Conservation (phyloP, 768 basidiomycete genomes). For the Rhizopogon vesiculosus region DNA sequence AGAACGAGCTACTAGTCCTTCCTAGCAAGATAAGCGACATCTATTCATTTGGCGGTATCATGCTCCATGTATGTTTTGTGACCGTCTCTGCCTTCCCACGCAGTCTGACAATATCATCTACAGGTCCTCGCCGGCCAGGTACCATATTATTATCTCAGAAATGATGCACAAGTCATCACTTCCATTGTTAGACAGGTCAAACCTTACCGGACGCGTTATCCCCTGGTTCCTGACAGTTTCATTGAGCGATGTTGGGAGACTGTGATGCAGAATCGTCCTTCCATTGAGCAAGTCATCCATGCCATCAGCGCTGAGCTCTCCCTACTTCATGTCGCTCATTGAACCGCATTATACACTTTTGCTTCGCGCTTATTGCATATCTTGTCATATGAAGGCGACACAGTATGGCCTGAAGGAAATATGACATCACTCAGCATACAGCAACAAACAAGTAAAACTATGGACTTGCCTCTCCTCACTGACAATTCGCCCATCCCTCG, state of each 20-base stretch:
- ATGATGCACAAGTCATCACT: slow-evolving; percentile 10
- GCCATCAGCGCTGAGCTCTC: no score
- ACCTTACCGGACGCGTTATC: slow-evolving; percentile 10
- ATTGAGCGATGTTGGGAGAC: slow-evolving; percentile 24
- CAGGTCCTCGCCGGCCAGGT: slow-evolving; percentile 8
- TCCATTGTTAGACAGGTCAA: slow-evolving; percentile 6
- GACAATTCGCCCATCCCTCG: no score
- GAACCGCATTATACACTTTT: no score
- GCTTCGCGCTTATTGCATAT: no score
- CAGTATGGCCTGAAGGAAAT: no score
- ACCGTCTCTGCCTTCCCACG: slow-evolving; percentile 7
- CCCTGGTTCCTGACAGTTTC: slow-evolving; percentile 11
- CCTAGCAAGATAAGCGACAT: slow-evolving; percentile 28
- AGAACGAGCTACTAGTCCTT: background rate
- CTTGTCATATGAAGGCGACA: no score
- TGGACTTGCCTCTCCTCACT: no score
- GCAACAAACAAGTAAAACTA: no score
- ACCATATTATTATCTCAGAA: slow-evolving; percentile 15
- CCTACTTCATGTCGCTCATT: no score
- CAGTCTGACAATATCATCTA: background rate
- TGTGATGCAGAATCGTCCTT: slow-evolving; percentile 1
- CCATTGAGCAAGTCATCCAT: no score
- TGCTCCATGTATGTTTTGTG: slow-evolving; percentile 20
- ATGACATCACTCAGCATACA: no score
- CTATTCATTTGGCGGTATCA: slow-evolving; percentile 39